Evolutionary conservation across 129 eudicot species (phyloP).

Genomic region (Pittosporum tobira): DNA sequence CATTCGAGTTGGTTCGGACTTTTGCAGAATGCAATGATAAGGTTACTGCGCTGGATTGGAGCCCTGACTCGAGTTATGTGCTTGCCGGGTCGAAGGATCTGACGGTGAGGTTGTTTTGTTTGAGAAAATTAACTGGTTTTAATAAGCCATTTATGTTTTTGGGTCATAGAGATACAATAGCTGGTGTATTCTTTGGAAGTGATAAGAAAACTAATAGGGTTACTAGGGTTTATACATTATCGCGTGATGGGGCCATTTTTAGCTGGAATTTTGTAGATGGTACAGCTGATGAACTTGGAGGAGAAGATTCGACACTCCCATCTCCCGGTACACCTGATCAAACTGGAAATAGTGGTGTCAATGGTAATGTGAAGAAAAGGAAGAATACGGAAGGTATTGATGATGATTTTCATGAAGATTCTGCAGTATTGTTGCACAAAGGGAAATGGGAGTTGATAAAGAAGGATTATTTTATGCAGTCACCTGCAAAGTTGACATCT

Average conservation of each 20-base stretch:
- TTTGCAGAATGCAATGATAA: conserved; percentile 67
- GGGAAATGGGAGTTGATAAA: conserved; percentile 70
- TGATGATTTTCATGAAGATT: conserved; percentile 17
- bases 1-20: conserved; percentile 67
- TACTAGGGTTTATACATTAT: conserved; percentile 45
- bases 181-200: conserved; percentile 65
- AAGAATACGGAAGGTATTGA: conserved; percentile 31
- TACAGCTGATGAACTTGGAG: conserved; percentile 11
- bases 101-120: conserved; percentile 56
- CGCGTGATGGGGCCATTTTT: conserved; percentile 81
- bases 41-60: conserved; percentile 72
- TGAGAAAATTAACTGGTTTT: conserved; percentile 25
- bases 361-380: conserved; percentile 39
- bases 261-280: conserved; percentile 38
- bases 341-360: conserved; percentile 17
- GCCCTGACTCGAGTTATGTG: conserved; percentile 48
- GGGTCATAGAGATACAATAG: conserved; percentile 74
- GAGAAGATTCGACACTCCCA: conserved; percentile 34
- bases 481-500: conserved; percentile 59
- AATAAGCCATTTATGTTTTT: conserved; percentile 64
- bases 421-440: conserved; percentile 33
- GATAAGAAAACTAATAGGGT: conserved; percentile 49
- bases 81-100: conserved; percentile 78
- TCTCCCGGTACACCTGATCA: conserved; percentile 80
- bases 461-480: conserved; percentile 72